These are phyloP conservation scores for Dictyostelium capitatum DNA, from an alignment of 78 protist genomes.

Conservation along the genomic window DNA sequence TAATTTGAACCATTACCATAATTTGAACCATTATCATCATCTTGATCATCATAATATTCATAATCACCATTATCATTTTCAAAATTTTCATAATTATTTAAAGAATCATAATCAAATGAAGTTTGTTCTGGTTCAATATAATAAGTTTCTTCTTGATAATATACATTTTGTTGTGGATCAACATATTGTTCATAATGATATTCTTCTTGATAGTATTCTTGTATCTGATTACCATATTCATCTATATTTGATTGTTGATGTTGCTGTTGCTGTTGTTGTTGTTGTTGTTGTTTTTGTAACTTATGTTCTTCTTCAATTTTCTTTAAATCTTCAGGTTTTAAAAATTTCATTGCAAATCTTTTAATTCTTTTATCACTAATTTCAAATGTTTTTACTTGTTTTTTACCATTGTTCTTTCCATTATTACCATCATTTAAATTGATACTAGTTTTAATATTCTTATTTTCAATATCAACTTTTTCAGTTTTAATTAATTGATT, in stretches of 20 bases:
- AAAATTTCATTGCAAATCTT: not conserved
- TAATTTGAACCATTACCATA: not conserved
- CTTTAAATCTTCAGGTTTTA: constrained; percentile 21
- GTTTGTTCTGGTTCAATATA: not conserved
- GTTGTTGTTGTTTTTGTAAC: not conserved
- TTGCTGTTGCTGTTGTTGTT: not conserved
- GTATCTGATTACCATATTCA: not conserved
- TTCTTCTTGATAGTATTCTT: too few species aligned
- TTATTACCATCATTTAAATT: not conserved
- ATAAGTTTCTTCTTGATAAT: constrained; percentile 15
- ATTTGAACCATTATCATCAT: not conserved
- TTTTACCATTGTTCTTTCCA: not conserved
- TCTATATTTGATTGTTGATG: not conserved
- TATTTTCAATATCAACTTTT: not conserved
- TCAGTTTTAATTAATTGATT: constrained; percentile 5
- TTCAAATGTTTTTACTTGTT: not conserved
- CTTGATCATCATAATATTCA: not conserved
- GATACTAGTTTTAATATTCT: not conserved
- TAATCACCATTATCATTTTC: not conserved
- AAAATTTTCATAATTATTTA: not conserved
- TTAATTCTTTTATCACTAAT: constrained; percentile 11
- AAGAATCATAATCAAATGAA: not conserved
- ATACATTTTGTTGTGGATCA: not conserved
- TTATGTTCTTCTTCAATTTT: not conserved
- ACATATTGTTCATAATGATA: not conserved